Evolutionary conservation across 192 early-diverging fungal genomes (phyloP).

Genomic region (Coemansia sp.): DNA sequence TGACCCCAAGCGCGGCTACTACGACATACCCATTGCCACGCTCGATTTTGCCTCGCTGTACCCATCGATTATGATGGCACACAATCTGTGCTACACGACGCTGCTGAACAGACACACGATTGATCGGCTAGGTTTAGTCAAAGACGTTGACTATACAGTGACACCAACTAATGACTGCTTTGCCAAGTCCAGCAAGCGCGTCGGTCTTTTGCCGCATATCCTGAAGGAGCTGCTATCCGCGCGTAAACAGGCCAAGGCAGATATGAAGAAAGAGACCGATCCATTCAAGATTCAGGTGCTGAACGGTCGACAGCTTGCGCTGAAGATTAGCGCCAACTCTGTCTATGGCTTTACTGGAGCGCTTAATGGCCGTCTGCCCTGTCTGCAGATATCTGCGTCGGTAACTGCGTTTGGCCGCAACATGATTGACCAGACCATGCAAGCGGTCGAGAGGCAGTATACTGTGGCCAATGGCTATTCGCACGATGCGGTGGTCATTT

Average conservation of each 20-base stretch:
- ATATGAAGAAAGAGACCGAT: slow-evolving; percentile 95
- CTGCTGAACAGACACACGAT: slow-evolving; percentile 62
- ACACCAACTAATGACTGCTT: slow-evolving; percentile 95
- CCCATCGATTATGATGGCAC: slow-evolving; percentile 99
- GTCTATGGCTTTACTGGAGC: slow-evolving; percentile 98
- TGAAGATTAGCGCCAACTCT: slow-evolving; percentile 96
- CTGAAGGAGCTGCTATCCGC: slow-evolving; percentile 85
- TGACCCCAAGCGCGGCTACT: slow-evolving; percentile 91
- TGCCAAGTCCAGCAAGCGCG: slow-evolving; percentile 68
- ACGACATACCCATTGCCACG: slow-evolving; percentile 94
- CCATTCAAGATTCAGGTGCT: slow-evolving; percentile 92
- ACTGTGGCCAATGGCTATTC: slow-evolving; percentile 85
- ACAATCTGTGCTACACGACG: slow-evolving; percentile 98
- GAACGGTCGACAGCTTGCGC: slow-evolving; percentile 93
- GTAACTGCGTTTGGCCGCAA: slow-evolving; percentile 92
- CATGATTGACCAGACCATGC: slow-evolving; percentile 92
- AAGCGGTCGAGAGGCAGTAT: slow-evolving; percentile 79
- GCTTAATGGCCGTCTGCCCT: slow-evolving; percentile 86
- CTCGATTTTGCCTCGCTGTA: slow-evolving; percentile 98
- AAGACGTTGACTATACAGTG: slow-evolving; percentile 80
- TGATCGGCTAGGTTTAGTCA: slow-evolving; percentile 63
- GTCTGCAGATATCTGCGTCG: slow-evolving; percentile 90
- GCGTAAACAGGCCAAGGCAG: slow-evolving; percentile 88
- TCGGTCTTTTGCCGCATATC: slow-evolving; percentile 87
- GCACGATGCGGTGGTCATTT: slow-evolving; percentile 89